These are phyloP conservation scores for Pythium brassicae DNA, from an alignment of 352 stramenopile genomes.

Conservation along the genomic window DNA sequence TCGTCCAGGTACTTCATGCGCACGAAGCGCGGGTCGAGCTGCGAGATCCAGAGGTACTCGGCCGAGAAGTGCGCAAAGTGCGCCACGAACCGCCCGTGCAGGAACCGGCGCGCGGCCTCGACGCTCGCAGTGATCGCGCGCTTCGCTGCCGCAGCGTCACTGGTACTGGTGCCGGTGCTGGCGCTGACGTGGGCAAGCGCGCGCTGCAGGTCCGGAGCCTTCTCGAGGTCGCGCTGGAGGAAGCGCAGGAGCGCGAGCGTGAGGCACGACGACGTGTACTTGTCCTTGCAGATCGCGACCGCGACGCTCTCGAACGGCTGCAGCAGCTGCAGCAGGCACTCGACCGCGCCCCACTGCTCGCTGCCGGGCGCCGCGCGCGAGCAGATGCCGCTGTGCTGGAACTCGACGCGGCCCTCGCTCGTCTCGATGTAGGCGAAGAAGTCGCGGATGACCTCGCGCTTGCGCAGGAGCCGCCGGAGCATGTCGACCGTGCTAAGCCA, in stretches of 20 bases:
- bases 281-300: slow-evolving; percentile 35
- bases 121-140: slow-evolving; percentile 27
- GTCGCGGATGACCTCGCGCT: slow-evolving; percentile 33
- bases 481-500: slow-evolving; percentile 49
- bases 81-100: slow-evolving; percentile 30
- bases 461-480: slow-evolving; percentile 38
- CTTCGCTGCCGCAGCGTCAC: slow-evolving; percentile 9
- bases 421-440: slow-evolving; percentile 44
- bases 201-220: slow-evolving; percentile 39
- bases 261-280: slow-evolving; percentile 34
- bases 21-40: slow-evolving; percentile 43
- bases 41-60: slow-evolving; percentile 45
- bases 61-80: slow-evolving; percentile 33
- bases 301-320: slow-evolving; percentile 47
- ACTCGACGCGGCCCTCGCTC: slow-evolving; percentile 29
- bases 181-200: slow-evolving; percentile 24
- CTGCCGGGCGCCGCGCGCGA: slow-evolving; percentile 21
- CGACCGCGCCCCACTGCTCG: slow-evolving; percentile 36
- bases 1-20: slow-evolving; percentile 46
- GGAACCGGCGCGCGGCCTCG: slow-evolving; percentile 27
- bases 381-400: slow-evolving; percentile 20
- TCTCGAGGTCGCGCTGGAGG: slow-evolving; percentile 41
- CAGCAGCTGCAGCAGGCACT: slow-evolving; percentile 34
- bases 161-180: slow-evolving; percentile 1
- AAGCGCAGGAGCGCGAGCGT: slow-evolving; percentile 39